These are phyloP conservation scores for Citeromyces matritensis DNA, from an alignment of 805 yeast genomes.

Conservation along the genomic window DNA sequence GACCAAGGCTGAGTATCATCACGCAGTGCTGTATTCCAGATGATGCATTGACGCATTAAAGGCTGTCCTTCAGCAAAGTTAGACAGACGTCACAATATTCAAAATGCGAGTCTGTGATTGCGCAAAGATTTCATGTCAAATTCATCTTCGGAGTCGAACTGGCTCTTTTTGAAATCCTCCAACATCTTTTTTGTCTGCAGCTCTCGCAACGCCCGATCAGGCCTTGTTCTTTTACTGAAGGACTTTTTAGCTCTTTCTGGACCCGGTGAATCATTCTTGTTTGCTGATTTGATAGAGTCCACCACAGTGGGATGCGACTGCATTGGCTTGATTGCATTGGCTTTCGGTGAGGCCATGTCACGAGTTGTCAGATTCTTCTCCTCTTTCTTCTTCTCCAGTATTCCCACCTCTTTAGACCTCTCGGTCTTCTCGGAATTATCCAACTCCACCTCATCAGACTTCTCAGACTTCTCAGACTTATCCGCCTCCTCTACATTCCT, in stretches of 20 bases:
- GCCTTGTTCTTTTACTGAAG: background rate
- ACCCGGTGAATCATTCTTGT: background rate
- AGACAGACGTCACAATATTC: background rate
- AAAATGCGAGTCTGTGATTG: background rate
- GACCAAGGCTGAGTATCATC: background rate
- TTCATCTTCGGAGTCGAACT: conserved; percentile 4
- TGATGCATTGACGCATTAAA: background rate
- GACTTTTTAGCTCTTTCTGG: background rate
- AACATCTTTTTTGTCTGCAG: conserved; percentile 12
- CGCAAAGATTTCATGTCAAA: conserved; percentile 1
- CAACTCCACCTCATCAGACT: conserved; percentile 5
- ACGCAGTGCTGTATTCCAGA: background rate
- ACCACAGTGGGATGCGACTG: background rate
- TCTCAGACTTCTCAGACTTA: background rate
- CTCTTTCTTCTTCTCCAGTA: background rate
- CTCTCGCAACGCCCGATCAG: conserved; percentile 9
- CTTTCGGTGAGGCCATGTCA: background rate
- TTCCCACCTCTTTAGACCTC: background rate
- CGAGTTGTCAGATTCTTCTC: background rate
- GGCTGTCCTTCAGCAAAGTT: conserved; percentile 1
- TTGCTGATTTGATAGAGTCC: background rate
- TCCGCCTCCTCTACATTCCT: conserved; percentile 1
- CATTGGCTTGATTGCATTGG: background rate
- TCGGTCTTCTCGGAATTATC: conserved; percentile 3
- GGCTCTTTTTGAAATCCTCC: conserved; percentile 11